Evolutionary conservation across 345 rosid species (phyloP), one percentile per base, ranked within the genome.

Genomic region (Hibiscus trionum): DNA sequence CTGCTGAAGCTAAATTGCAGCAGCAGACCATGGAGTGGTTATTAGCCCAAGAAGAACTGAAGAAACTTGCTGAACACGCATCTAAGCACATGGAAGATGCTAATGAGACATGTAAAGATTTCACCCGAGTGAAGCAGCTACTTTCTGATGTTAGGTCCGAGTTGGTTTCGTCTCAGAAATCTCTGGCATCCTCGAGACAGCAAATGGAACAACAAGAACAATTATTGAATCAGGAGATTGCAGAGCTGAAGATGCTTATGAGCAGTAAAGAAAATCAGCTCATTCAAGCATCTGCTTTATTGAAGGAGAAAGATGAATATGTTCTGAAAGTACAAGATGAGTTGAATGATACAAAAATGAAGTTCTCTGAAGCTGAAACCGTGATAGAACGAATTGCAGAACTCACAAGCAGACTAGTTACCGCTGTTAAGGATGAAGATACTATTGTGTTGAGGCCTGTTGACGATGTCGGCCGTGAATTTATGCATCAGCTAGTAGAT

Each of bases 11-110:
- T 61, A 87, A 74, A 64, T 84, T 94, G 86, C 86, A 84, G 84
- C 83, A 84, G 66, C 94, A 73, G 80, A 81, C 96, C 10, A 82
- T 67, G 80, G 86, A 87, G 72, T 91, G 97, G 97, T 77, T 94
- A 66, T 64, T 87, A 52, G 86, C 86, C 0, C 91, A 73, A 75
- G 88, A 85, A 70, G 95, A 87, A 76, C 77, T 90, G 80, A 86
- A 83, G 75, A 81, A 80, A 49, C 68, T 91, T 55, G 79, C 80
- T 0, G 87, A 80, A 46, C 78, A 78, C 73, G 84, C 85, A 19
- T 44, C 85, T 8, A 78, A 82, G 66, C 82, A 77, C 21, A 73
- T 71, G 69, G 81, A 76, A 63, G 87, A 86, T 81, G 84, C 87
- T 68, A 77, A 81, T 5, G 89, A 79, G 75, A 77, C 93, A 7